A percentile compares a stretch with the other conserved stretches of the same genome.
phyloP scores from a whole-genome alignment of 495 filamentous ascomycete genomes.

The Annulohypoxylon nitens region DNA sequence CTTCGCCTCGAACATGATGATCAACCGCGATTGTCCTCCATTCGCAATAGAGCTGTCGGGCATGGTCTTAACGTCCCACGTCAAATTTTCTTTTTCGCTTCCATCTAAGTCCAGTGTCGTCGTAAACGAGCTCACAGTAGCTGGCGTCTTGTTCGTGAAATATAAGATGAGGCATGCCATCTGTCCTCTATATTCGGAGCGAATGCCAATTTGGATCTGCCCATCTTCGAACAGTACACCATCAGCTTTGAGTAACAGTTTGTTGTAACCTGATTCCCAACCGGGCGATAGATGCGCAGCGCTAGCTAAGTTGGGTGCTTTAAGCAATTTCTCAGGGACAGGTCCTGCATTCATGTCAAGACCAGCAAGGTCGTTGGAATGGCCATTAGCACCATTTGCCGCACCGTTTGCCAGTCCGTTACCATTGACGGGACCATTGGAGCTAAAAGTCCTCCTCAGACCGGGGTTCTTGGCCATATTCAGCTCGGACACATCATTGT shows the following conservation, averaged over 20 bases:
- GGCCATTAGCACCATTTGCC: constrained; percentile 67
- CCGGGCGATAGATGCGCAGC: constrained; percentile 93
- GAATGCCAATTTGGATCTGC: constrained; percentile 92
- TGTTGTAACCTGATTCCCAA: constrained; percentile 93
- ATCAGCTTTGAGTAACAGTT: constrained; percentile 81
- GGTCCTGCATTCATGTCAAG: constrained; percentile 76
- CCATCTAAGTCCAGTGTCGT: constrained; percentile 89
- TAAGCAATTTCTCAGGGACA: constrained; percentile 68
- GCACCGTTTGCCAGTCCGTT: constrained; percentile 68
- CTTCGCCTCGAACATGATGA: constrained; percentile 91
- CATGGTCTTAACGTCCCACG: constrained; percentile 85
- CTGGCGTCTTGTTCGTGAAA: constrained; percentile 91
- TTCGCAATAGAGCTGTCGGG: constrained; percentile 85
- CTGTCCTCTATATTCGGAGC: constrained; percentile 92
- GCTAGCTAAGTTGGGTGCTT: constrained; percentile 87
- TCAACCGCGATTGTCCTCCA: constrained; percentile 87
- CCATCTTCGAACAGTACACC: constrained; percentile 95
- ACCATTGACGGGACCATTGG: constrained; percentile 67
- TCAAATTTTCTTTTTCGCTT: constrained; percentile 74
- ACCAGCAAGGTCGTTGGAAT: constrained; percentile 78
- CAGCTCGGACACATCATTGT: constrained; percentile 82
- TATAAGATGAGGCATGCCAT: constrained; percentile 96
- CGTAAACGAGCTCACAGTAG: constrained; percentile 87
- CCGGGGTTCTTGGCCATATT: constrained; percentile 84
- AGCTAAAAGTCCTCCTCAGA: constrained; percentile 86